Evolutionary conservation across 2,329 filamentous ascomycete species (phyloP).

Genomic region (Microsporum canis): DNA sequence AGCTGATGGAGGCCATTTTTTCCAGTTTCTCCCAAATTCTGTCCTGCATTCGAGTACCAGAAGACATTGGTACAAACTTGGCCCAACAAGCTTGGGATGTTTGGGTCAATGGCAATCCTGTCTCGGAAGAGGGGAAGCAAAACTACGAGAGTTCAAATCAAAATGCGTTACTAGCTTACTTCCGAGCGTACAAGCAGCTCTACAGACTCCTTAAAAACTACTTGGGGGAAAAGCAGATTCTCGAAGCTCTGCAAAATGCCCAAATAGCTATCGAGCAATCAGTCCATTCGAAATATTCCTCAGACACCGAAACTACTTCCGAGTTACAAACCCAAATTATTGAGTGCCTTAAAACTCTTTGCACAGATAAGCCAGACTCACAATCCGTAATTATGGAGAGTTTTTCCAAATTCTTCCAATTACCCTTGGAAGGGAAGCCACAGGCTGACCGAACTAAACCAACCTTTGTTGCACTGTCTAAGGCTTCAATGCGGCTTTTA

Average conservation of each 20-base stretch:
- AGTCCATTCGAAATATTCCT: conserved; percentile 38
- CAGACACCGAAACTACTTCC: conserved; percentile 30
- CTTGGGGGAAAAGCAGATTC: conserved; percentile 51
- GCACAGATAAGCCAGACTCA: conserved; percentile 27
- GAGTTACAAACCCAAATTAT: conserved; percentile 26
- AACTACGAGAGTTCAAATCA: conserved; percentile 55
- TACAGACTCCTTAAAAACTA: conserved; percentile 61
- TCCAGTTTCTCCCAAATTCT: conserved; percentile 56
- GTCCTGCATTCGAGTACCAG: conserved; percentile 32
- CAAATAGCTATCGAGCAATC: conserved; percentile 59
- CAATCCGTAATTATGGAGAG: conserved; percentile 28
- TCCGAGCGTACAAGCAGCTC: conserved; percentile 61
- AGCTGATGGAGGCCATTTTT: conserved; percentile 61
- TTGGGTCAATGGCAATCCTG: conserved; percentile 57
- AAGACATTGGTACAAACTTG: conserved; percentile 36
- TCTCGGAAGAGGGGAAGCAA: conserved; percentile 32
- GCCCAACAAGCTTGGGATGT: conserved; percentile 56
- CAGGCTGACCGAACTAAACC: conserved; percentile 43
- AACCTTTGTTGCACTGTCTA: conserved; percentile 83
- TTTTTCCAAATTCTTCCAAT: conserved; percentile 57
- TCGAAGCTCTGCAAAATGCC: conserved; percentile 59
- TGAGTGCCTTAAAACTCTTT: conserved; percentile 27
- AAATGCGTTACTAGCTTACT: conserved; percentile 73
- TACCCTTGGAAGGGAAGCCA: conserved; percentile 40
- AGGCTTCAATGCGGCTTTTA: conserved; percentile 63